Base-by-base conservation (phyloP, 1,284 basidiomycete species). In the Leccinum fallax region DNA sequence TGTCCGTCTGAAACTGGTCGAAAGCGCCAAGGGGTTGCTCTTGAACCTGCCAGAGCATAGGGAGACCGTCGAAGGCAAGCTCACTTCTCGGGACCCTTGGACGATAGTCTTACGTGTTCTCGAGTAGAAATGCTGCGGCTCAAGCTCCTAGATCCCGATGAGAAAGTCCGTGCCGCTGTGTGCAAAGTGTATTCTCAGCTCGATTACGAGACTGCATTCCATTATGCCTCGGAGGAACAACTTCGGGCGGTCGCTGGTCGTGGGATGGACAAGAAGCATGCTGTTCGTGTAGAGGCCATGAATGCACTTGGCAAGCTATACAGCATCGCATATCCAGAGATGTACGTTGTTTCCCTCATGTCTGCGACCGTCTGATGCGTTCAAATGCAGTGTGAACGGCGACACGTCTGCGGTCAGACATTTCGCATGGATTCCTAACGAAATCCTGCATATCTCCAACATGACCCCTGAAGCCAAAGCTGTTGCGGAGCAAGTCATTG, bases 341-440 rank as follows among this genome's bases (percentile, higher is more conserved):
- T 98, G 94, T 94, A 69, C 64, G 90, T 77, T 3, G n/a, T 21
- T 26, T 55, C 19, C 32, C 9, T 26, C n/a, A 9, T 26, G 24
- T 16, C 10, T 30, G 3, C 30, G 13, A 1, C 43, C 10, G 1
- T 49, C 55, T 61, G 24, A 64, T 52, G 9, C 26, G n/a, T 6
- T n/a, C 28, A 15, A 19, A 32, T 58, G n/a, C 34, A 97, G 94
- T 66, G 94, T 97, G 73, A 89, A 86, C 63, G 87, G 88, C 60
- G 92, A 95, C 63, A 77, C 83, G 1, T 80, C 84, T 0, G 93
- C 95, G 0, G 82, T 89, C 19, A 74, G 81, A 21, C 93, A 97
- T 59, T 98, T 99, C 71, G 87, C 86, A 0, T 99, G 97, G 97
- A 98, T 99, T 63, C 96, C 97, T 0, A 83, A 89, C 36, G 81